Evolutionary conservation across 768 basidiomycete genomes (phyloP).

Genomic region (Leucogyrophana mollusca): DNA sequence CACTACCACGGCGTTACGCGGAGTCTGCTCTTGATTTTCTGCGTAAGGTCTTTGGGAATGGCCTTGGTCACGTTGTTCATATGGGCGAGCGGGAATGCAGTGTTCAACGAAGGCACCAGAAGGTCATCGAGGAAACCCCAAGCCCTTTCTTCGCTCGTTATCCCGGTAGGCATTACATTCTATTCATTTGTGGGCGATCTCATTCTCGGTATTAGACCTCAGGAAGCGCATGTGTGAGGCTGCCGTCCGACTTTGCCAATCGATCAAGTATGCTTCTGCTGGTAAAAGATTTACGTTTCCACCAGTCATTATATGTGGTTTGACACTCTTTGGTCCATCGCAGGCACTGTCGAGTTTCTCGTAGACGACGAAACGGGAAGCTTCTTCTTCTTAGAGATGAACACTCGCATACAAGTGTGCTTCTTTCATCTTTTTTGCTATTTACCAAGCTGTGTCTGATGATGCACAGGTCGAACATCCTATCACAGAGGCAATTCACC

Average conservation of each 20-base stretch:
- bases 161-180: slow-evolving; percentile 34
- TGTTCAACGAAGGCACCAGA: slow-evolving; percentile 68
- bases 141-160: slow-evolving; percentile 52
- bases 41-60: slow-evolving; percentile 66
- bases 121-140: slow-evolving; percentile 69
- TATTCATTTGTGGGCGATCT: background rate
- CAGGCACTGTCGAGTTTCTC: slow-evolving; percentile 69
- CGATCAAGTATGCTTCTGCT: slow-evolving; percentile 57
- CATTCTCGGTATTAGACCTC: slow-evolving; percentile 32
- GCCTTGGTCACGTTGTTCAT: slow-evolving; percentile 53
- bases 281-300: slow-evolving; percentile 33
- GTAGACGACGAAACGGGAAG: slow-evolving; percentile 49
- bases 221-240: slow-evolving; percentile 50
- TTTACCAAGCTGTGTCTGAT: background rate
- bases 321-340: background rate
- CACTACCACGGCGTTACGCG: background rate
- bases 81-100: slow-evolving; percentile 74
- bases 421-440: background rate
- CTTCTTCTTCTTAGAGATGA: slow-evolving; percentile 75
- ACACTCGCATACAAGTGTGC: slow-evolving; percentile 58
- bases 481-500: slow-evolving; percentile 55
- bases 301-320: background rate
- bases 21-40: slow-evolving; percentile 1
- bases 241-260: slow-evolving; percentile 46
- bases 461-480: slow-evolving; percentile 59